These are phyloP conservation scores for Orbilia quercus DNA, from an alignment of 2,329 filamentous ascomycete species.

Conservation along the genomic window DNA sequence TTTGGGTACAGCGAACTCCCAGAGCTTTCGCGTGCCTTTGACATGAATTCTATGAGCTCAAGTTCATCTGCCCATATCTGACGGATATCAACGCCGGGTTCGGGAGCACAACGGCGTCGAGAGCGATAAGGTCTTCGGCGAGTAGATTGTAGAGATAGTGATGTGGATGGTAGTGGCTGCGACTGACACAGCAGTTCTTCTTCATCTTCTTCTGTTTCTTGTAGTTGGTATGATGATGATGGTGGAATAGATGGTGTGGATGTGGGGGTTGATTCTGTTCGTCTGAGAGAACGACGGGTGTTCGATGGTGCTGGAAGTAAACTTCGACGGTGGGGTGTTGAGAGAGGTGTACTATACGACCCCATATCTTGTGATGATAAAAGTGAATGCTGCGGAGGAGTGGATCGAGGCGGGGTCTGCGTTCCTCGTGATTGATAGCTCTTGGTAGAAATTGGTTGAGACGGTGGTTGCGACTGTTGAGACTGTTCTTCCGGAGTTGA, in stretches of 20 bases:
- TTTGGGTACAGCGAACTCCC: slow-evolving; percentile 46
- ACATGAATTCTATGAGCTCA: slow-evolving; percentile 55
- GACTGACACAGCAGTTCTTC: slow-evolving; percentile 36
- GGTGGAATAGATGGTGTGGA: slow-evolving; percentile 37
- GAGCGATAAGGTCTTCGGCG: slow-evolving; percentile 27
- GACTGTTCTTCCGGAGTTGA: slow-evolving; percentile 40
- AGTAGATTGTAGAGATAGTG: slow-evolving; percentile 19
- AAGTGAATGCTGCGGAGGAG: slow-evolving; percentile 5
- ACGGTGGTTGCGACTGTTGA: not conserved
- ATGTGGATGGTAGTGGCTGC: slow-evolving; percentile 38
- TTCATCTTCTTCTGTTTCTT: slow-evolving; percentile 28
- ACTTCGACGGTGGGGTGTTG: slow-evolving; percentile 41
- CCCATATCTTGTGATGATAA: slow-evolving; percentile 13
- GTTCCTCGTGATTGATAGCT: not conserved
- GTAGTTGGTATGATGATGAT: not conserved
- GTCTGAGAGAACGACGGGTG: slow-evolving; percentile 25
- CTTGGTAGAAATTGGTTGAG: slow-evolving; percentile 1
- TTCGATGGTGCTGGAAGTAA: slow-evolving; percentile 39
- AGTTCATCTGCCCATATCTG: slow-evolving; percentile 55
- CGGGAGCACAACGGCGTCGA: slow-evolving; percentile 43
- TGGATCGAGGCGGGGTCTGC: slow-evolving; percentile 23
- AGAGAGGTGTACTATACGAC: slow-evolving; percentile 25
- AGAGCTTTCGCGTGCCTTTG: slow-evolving; percentile 37
- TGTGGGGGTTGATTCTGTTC: slow-evolving; percentile 52
- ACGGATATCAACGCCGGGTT: slow-evolving; percentile 46